Base-by-base conservation (phyloP, 768 basidiomycete genomes). In the Lepiota brunneoincarnata region DNA sequence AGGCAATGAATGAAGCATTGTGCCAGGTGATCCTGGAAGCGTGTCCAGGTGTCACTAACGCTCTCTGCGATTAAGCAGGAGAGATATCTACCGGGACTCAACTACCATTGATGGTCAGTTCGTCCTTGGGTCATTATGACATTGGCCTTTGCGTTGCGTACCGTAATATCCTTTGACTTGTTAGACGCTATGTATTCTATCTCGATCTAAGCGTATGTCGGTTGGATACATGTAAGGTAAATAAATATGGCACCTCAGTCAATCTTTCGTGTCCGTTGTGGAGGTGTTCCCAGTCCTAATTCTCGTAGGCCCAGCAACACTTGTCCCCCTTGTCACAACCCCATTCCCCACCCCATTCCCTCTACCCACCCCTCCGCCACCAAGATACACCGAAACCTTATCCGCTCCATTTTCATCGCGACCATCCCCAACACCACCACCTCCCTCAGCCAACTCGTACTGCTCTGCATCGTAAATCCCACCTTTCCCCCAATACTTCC, bases 401-500 rank as follows among this genome's bases (percentile, higher is more conserved):
- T 54, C 53, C 45, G 38, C 31, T 34, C 37, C 35, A 41, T 21
- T 31, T 31, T 31, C 31, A 31, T 10, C 11, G 31, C 7, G 31
- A 9, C 31, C 31, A 31, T 31, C 7, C 31, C 31, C 46, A n/a
- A 21, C 18, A 11, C 14, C 39, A 10, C n/a, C 26, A 3, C 53
- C 53, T 15, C 41, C 26, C 18, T 54, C 53, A 20, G 53, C 53
- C 53, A 54, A 21, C n/a, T 54, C 53, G 9, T 54, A 54, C 14
- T 48, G 39, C 38, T 54, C 53, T 21, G 53, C 45, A 35, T 54
- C 53, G 35, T 54, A 54, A 21, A 48, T 54, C 15, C 53, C 71
- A 12, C 78, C 80, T 57, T 78, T 77, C 6, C 85, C 86, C 88
- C 89, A 90, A 67, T 89, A 97, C 71, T 80, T 69, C 78, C 86